Percentiles rank a stretch among this genome's conserved stretches.
phyloP scores from a whole-genome alignment of 257 asterid genomes.

The Solanum gracilifrons region DNA sequence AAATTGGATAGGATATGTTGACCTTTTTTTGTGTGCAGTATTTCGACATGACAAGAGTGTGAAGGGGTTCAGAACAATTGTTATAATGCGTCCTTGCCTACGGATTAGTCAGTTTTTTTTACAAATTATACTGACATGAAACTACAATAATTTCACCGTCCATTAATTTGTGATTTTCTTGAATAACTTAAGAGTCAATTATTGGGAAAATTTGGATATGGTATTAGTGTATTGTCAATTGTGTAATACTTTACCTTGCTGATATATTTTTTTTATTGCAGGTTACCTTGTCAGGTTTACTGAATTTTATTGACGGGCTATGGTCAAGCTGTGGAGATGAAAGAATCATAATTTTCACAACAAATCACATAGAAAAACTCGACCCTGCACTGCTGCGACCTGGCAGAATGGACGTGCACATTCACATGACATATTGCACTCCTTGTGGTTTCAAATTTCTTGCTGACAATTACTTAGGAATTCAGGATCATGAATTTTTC shows the following conservation, averaged over 20 bases:
- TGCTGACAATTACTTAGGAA: background rate
- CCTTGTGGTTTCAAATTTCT: no score
- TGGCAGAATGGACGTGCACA: slow-evolving; percentile 20
- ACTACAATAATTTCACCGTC: background rate
- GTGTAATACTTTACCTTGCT: background rate
- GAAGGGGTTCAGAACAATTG: background rate
- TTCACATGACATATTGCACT: background rate
- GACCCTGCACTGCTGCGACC: slow-evolving; percentile 22
- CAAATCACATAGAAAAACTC: slow-evolving; percentile 18
- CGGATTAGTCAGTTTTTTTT: background rate
- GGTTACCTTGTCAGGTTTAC: slow-evolving; percentile 4
- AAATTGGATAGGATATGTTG: background rate
- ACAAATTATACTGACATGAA: background rate
- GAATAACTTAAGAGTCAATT: background rate
- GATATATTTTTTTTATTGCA: background rate
- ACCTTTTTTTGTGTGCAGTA: background rate
- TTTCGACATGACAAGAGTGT: background rate
- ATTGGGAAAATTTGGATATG: background rate
- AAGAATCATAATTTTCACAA: slow-evolving; percentile 1
- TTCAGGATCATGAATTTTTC: background rate
- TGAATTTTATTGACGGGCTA: slow-evolving; percentile 5
- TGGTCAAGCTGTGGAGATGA: background rate
- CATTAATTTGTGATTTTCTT: background rate
- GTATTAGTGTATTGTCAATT: background rate
- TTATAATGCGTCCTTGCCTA: background rate